Conservation (phyloP, 495 filamentous ascomycete genomes). For the Beverwykella pulmonaria region DNA sequence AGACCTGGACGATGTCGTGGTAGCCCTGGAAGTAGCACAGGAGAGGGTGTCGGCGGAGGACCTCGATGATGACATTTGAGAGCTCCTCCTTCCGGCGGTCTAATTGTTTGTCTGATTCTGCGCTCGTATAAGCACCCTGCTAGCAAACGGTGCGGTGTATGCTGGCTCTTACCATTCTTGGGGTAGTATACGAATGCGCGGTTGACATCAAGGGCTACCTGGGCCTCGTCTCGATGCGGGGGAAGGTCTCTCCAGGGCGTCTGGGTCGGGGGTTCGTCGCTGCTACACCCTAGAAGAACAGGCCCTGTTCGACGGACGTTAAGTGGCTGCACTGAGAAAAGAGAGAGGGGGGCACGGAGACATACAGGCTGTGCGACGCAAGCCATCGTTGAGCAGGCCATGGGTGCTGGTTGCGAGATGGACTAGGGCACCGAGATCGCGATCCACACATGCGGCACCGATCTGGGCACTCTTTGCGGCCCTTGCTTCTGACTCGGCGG, state of each 20-base stretch:
- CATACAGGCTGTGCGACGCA: constrained; percentile 85
- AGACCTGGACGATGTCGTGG: constrained; percentile 97
- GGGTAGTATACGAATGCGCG: constrained; percentile 98
- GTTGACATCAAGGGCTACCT: constrained; percentile 89
- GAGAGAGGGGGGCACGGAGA: constrained; percentile 37
- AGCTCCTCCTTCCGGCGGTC: constrained; percentile 69
- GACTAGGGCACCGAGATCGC: constrained; percentile 65
- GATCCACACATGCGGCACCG: constrained; percentile 64
- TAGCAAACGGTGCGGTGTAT: constrained; percentile 14
- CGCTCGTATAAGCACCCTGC: constrained; percentile 43
- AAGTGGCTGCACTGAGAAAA: constrained; percentile 4
- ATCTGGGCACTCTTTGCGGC: constrained; percentile 56
- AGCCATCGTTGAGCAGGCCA: constrained; percentile 77
- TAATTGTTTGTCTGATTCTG: constrained; percentile 60
- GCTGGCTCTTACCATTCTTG: constrained; percentile 56
- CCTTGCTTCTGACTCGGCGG: constrained; percentile 14
- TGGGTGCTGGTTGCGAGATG: constrained; percentile 69
- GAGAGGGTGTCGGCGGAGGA: constrained; percentile 78
- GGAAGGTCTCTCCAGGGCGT: constrained; percentile 60
- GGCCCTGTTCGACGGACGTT: constrained; percentile 63
- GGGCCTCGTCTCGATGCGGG: constrained; percentile 78
- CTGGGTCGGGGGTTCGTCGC: constrained; percentile 22
- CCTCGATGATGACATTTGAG: constrained; percentile 71
- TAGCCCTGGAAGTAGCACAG: constrained; percentile 98
- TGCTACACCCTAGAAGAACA: constrained; percentile 66